phyloP scores from a whole-genome alignment of 2,329 filamentous ascomycete genomes.

The Epichloe elymi region DNA sequence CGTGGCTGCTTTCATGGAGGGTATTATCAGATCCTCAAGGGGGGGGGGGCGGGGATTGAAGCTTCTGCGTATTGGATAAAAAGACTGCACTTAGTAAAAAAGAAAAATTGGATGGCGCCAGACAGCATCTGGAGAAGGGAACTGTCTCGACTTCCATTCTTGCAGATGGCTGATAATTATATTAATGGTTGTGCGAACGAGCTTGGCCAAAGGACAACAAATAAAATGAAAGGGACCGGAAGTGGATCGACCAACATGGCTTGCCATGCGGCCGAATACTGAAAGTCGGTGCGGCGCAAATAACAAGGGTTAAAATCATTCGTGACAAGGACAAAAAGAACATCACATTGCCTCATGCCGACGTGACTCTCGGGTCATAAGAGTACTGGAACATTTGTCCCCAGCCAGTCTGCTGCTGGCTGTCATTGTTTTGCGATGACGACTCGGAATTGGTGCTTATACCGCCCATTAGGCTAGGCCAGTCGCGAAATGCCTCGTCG shows the following conservation, averaged over 20 bases:
- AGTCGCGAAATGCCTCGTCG: slow-evolving; percentile 27
- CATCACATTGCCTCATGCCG: not conserved
- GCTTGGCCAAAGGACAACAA: not conserved
- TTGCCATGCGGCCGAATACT: not conserved
- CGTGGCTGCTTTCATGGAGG: not conserved
- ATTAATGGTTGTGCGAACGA: not conserved
- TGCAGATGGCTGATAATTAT: not conserved
- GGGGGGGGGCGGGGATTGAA: not conserved
- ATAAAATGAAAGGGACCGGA: not conserved
- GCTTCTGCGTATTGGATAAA: not conserved
- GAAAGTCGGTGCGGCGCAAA: not conserved
- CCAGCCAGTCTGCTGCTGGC: slow-evolving; percentile 1
- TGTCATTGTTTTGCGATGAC: slow-evolving; percentile 12
- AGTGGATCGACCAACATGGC: not conserved
- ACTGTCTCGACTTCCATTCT: not conserved
- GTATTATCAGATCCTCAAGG: not conserved
- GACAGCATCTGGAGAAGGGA: not conserved
- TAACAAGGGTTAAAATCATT: not conserved
- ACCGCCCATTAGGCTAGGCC: slow-evolving; percentile 25
- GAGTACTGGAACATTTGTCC: slow-evolving; percentile 3
- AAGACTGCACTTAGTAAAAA: not conserved
- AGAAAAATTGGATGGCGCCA: not conserved
- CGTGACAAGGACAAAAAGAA: not conserved
- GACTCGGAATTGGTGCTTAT: slow-evolving; percentile 19
- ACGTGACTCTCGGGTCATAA: slow-evolving; percentile 2